These are phyloP conservation scores for Aspergillus cavernicola DNA, from an alignment of 495 filamentous ascomycete species.

Conservation along the genomic window DNA sequence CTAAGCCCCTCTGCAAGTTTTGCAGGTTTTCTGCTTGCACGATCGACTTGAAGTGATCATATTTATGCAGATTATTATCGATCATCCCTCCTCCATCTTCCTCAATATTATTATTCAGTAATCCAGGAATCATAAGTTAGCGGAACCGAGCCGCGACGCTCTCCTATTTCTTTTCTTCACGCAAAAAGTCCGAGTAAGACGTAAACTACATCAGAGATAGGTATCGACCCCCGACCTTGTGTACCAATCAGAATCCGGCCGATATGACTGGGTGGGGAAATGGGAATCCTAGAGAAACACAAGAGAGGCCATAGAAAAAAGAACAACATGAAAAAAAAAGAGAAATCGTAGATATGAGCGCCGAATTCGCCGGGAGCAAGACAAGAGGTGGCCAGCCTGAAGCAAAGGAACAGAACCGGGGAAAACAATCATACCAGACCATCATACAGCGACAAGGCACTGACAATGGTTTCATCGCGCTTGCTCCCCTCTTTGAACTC, in stretches of 20 bases:
- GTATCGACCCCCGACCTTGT: neutral
- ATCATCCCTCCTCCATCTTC: neutral
- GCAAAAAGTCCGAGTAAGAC: neutral
- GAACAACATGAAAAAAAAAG: neutral
- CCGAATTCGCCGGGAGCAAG: conserved; percentile 26
- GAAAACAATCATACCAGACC: conserved; percentile 67
- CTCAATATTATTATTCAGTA: neutral
- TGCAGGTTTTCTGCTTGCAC: neutral
- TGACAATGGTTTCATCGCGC: conserved; percentile 98
- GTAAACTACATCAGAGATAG: conserved; percentile 9
- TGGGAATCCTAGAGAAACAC: conserved; percentile 2
- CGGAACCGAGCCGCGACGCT: neutral
- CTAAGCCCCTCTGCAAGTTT: neutral
- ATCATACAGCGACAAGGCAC: conserved; percentile 92
- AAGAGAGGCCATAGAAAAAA: neutral
- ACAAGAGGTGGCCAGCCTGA: conserved; percentile 2
- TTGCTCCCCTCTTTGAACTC: conserved; percentile 99
- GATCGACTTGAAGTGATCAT: neutral
- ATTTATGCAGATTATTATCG: too few relatives aligned
- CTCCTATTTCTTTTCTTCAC: conserved; percentile 4
- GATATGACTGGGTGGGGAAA: conserved; percentile 1
- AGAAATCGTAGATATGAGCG: conserved; percentile 14
- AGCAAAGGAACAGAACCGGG: neutral
- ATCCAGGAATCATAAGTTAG: neutral
- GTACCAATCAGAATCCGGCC: conserved; percentile 5